Conservation (phyloP, 2,329 filamentous ascomycete species). For the Claviceps pazoutovae region DNA sequence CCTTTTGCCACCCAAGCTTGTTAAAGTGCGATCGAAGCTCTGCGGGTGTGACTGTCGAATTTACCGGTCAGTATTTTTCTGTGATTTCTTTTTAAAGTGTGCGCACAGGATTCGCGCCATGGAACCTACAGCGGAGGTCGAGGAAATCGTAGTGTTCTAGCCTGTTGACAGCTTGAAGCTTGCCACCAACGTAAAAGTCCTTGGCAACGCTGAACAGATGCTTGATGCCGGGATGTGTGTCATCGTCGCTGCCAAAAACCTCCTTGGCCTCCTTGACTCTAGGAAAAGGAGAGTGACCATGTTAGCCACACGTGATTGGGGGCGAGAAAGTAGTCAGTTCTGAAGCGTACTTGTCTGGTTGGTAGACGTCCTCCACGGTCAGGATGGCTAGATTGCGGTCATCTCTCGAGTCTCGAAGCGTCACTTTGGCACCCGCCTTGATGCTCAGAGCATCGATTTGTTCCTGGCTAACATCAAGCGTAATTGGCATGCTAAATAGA, state of each 20-base stretch:
- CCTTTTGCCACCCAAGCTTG: conserved; percentile 96
- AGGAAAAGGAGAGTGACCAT: neutral
- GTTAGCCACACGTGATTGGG: neutral
- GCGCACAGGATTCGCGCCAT: neutral
- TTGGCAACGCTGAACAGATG: conserved; percentile 70
- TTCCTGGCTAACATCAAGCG: conserved; percentile 67
- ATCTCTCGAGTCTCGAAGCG: conserved; percentile 89
- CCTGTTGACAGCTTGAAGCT: conserved; percentile 87
- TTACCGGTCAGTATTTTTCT: neutral
- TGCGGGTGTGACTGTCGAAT: conserved; percentile 61
- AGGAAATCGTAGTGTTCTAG: conserved; percentile 99
- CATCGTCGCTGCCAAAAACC: conserved; percentile 85
- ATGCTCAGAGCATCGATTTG: conserved; percentile 62
- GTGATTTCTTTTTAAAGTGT: no score
- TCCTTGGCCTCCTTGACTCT: conserved; percentile 81
- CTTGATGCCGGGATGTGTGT: conserved; percentile 82
- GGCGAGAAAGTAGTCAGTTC: neutral
- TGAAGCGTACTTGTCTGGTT: conserved; percentile 69
- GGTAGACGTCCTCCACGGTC: conserved; percentile 90
- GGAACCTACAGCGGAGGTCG: conserved; percentile 67
- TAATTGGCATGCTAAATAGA: conserved; percentile 95
- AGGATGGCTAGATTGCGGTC: conserved; percentile 93
- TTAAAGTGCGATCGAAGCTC: conserved; percentile 95
- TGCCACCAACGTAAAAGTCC: conserved; percentile 90
- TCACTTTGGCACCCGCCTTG: conserved; percentile 68